A percentile compares a stretch with the other conserved stretches of the same genome.
Evolutionary conservation across 192 early-diverging fungal genomes (phyloP).

Genomic region (Coemansia erecta): DNA sequence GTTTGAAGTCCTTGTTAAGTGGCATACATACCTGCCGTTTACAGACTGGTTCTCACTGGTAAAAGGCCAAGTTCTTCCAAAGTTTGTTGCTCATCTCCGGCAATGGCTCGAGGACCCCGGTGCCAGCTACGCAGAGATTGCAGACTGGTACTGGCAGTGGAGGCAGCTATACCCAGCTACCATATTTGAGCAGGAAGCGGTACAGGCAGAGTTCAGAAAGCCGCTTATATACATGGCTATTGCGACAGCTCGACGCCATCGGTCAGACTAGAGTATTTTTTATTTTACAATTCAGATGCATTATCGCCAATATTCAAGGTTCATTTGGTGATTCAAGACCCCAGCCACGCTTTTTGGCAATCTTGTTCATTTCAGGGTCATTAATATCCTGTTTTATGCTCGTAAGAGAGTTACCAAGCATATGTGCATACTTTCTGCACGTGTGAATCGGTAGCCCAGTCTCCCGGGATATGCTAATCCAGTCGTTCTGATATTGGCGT

Average conservation of each 20-base stretch:
- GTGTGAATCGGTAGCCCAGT: constrained; percentile 15
- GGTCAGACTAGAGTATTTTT: no score
- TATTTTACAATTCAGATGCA: no score
- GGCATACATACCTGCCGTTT: constrained; percentile 31
- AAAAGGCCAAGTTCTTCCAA: constrained; percentile 13
- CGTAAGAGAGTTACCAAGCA: constrained; percentile 9
- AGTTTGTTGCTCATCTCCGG: constrained; percentile 31
- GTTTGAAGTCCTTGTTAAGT: constrained; percentile 35
- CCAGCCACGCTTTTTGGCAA: constrained; percentile 7
- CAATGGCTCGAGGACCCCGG: constrained; percentile 35
- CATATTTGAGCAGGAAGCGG: constrained; percentile 15
- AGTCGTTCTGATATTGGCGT: constrained; percentile 29
- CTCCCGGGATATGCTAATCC: constrained; percentile 39
- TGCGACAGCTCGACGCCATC: constrained; percentile 11
- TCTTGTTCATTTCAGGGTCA: constrained; percentile 19
- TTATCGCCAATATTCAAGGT: neutral
- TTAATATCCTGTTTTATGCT: constrained; percentile 14
- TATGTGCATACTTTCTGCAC: constrained; percentile 22
- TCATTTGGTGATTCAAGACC: neutral
- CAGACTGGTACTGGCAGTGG: constrained; percentile 55
- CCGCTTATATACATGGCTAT: constrained; percentile 37
- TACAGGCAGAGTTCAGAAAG: constrained; percentile 30
- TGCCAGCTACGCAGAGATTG: constrained; percentile 45
- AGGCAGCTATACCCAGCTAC: constrained; percentile 29
- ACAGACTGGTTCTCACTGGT: constrained; percentile 26